phyloP scores from a whole-genome alignment of 108 stramenopile species.

The Chaetoceros tenuissimus region DNA sequence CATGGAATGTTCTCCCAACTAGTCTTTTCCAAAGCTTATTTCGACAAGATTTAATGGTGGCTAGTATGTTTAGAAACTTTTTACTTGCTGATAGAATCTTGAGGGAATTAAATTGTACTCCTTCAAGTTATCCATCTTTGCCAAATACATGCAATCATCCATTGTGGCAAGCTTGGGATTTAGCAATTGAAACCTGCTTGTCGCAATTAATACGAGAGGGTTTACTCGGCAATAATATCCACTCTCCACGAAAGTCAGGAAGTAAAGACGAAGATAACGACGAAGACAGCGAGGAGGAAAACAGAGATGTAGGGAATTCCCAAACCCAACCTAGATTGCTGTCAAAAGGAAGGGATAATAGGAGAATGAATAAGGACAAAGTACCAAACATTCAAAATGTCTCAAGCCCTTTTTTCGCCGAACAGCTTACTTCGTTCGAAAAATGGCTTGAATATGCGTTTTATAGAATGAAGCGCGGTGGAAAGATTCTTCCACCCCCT shows the following conservation, averaged over 20 bases:
- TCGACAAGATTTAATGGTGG: constrained; percentile 95
- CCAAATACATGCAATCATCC: constrained; percentile 92
- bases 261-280: constrained; percentile 11
- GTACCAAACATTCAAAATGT: constrained; percentile 9
- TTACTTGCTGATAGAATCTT: constrained; percentile 96
- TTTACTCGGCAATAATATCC: constrained; percentile 17
- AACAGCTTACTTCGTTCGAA: constrained; percentile 97
- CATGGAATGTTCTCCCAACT: constrained; percentile 97
- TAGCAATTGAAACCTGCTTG: constrained; percentile 94
- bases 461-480: constrained; percentile 1
- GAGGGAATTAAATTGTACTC: constrained; percentile 83
- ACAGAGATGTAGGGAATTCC: background rate
- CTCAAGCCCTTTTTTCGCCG: constrained; percentile 89
- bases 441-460: constrained; percentile 92
- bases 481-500: background rate
- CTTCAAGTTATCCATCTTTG: constrained; percentile 81
- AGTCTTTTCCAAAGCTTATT: constrained; percentile 93
- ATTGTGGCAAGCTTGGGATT: constrained; percentile 97
- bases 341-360: background rate
- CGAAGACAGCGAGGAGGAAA: background rate
- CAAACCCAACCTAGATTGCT: background rate
- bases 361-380: constrained; percentile 1
- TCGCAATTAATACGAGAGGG: constrained; percentile 71
- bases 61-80: constrained; percentile 97
- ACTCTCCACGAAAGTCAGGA: constrained; percentile 1